These are phyloP conservation scores for Termitomyces eurrhizus DNA, from an alignment of 768 basidiomycete species.

Conservation along the genomic window DNA sequence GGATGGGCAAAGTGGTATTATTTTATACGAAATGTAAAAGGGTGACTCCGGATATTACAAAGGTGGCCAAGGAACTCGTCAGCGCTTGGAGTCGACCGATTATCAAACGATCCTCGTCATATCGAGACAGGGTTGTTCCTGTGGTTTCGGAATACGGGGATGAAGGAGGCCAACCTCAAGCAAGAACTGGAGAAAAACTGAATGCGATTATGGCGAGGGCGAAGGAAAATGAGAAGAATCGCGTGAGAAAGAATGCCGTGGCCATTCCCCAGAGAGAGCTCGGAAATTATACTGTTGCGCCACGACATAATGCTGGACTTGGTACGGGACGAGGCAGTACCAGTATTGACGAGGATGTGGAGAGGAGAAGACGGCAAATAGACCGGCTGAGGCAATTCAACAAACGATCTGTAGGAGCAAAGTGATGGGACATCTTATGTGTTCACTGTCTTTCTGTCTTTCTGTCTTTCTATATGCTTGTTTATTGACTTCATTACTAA, in stretches of 20 bases:
- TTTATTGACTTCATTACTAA: not conserved
- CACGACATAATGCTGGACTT: constrained; percentile 51
- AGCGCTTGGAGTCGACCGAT: constrained; percentile 87
- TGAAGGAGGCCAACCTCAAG: constrained; percentile 29
- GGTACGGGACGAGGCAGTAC: constrained; percentile 41
- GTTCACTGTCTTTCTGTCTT: not conserved
- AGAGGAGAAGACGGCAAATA: constrained; percentile 68
- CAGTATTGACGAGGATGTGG: constrained; percentile 72
- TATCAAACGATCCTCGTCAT: constrained; percentile 83
- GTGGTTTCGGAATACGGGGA: constrained; percentile 39
- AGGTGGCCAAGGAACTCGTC: constrained; percentile 81
- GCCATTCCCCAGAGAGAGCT: constrained; percentile 76
- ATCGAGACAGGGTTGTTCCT: constrained; percentile 70
- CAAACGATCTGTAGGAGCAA: constrained; percentile 32
- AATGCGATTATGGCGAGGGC: constrained; percentile 68
- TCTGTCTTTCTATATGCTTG: not conserved
- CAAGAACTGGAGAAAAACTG: constrained; percentile 43
- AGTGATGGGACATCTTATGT: not conserved
- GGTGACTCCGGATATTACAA: constrained; percentile 76
- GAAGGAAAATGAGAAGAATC: constrained; percentile 62
- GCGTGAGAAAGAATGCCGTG: constrained; percentile 75
- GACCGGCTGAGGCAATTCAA: constrained; percentile 69
- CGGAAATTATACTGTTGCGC: constrained; percentile 79
- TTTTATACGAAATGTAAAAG: constrained; percentile 97
- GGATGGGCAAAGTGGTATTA: constrained; percentile 82